Percentiles rank a stretch among this genome's conserved stretches.
These are phyloP conservation scores for Protea cynaroides DNA, from an alignment of 164 flowering plant genomes.

Conservation along the genomic window DNA sequence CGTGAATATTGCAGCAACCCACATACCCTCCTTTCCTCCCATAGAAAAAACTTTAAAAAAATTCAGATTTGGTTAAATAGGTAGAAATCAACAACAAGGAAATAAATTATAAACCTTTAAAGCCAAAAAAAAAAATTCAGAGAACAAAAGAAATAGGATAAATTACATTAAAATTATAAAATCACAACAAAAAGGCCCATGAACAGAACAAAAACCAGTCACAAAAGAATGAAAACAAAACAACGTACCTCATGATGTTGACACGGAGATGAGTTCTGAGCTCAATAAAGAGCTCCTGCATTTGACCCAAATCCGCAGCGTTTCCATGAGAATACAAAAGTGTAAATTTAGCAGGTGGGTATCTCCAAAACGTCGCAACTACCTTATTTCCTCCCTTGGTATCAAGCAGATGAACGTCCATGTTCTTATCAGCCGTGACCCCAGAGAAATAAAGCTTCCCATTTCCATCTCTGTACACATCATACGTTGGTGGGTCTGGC, in stretches of 20 bases:
- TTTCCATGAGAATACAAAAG: conserved; percentile 90
- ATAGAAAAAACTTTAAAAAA: too few species aligned
- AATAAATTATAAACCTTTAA: not conserved
- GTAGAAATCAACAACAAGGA: too few species aligned
- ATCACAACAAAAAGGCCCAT: not conserved
- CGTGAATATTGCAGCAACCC: not conserved
- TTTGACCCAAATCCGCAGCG: conserved; percentile 96
- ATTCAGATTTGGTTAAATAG: too few species aligned
- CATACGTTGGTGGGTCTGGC: conserved; percentile 92
- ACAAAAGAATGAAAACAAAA: not conserved
- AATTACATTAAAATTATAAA: not conserved
- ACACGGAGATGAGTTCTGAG: conserved; percentile 91
- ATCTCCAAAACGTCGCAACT: conserved; percentile 89
- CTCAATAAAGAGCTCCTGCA: conserved; percentile 88
- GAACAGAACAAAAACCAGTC: not conserved
- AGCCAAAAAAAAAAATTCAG: not conserved
- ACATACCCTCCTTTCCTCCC: too few species aligned
- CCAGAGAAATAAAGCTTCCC: conserved; percentile 58
- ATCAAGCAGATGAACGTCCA: conserved; percentile 64
- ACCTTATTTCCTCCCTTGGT: conserved; percentile 75
- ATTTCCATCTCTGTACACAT: conserved; percentile 50
- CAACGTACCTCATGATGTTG: conserved; percentile 74
- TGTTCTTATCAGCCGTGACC: conserved; percentile 61
- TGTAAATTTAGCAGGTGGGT: conserved; percentile 78
- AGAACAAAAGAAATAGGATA: not conserved